These are phyloP conservation scores for Marchantia polymorpha DNA, from an alignment of 225 moss, liverwort and hornwort genomes.

Conservation along the genomic window DNA sequence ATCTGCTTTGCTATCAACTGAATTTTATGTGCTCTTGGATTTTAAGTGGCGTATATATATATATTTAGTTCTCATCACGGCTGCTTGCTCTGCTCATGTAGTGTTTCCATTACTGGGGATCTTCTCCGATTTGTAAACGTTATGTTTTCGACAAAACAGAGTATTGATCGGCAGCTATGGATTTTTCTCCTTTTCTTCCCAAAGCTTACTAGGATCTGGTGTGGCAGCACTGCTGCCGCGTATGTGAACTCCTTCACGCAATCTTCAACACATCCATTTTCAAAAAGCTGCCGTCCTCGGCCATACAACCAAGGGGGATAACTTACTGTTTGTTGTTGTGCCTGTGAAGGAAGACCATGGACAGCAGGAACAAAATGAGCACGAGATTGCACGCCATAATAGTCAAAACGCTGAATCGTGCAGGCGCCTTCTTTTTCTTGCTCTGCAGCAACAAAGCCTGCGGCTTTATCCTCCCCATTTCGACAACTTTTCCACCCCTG, in stretches of 20 bases:
- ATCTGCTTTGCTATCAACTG: too few species aligned
- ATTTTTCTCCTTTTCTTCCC: neutral
- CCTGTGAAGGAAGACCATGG: constrained; percentile 45
- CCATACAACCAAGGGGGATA: neutral
- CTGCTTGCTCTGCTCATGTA: neutral
- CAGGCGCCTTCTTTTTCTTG: constrained; percentile 72
- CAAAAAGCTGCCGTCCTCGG: neutral
- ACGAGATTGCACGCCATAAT: constrained; percentile 58
- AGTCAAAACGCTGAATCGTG: constrained; percentile 48
- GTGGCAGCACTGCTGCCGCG: neutral
- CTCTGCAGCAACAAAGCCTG: constrained; percentile 65
- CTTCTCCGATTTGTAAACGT: neutral
- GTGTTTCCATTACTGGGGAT: neutral
- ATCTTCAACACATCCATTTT: neutral
- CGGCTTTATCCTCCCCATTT: constrained; percentile 74
- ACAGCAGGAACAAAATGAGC: constrained; percentile 49
- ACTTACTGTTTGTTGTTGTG: constrained; percentile 31
- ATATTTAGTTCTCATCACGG: neutral
- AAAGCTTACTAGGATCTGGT: neutral
- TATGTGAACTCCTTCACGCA: neutral
- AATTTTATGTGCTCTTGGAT: too few species aligned
- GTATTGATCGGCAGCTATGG: neutral
- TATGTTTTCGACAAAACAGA: neutral
- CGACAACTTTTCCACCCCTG: neutral
- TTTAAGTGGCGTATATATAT: too few species aligned